Conservation (phyloP, 2,329 filamentous ascomycete species). For the Rutstroemia sp. region DNA sequence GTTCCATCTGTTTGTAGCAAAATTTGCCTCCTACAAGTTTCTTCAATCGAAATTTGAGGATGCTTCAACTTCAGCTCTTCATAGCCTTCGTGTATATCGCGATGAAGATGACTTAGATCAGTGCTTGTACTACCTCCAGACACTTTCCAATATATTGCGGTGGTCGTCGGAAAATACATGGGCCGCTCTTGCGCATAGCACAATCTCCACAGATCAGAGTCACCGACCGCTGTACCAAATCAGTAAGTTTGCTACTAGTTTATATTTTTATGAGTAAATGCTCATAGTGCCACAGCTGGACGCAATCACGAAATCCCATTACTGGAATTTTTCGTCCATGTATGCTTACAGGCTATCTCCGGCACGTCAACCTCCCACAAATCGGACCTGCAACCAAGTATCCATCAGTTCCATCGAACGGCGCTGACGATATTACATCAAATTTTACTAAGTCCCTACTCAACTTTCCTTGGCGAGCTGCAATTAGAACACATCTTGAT, state of each 20-base stretch:
- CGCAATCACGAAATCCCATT: constrained; percentile 51
- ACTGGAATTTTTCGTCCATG: constrained; percentile 60
- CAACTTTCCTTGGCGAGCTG: constrained; percentile 49
- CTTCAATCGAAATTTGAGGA: constrained; percentile 31
- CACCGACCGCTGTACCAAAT: constrained; percentile 38
- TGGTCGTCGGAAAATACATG: constrained; percentile 64
- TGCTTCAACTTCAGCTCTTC: constrained; percentile 17
- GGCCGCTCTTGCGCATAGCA: constrained; percentile 59
- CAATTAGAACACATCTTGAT: constrained; percentile 67
- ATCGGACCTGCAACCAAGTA: constrained; percentile 38
- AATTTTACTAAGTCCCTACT: constrained; percentile 57
- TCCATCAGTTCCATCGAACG: constrained; percentile 62
- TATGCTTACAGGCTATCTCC: constrained; percentile 57
- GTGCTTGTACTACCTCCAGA: constrained; percentile 70
- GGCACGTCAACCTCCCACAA: constrained; percentile 33
- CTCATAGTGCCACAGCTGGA: constrained; percentile 35
- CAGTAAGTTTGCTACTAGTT: constrained; percentile 36
- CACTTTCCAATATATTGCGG: constrained; percentile 64
- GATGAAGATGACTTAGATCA: constrained; percentile 65
- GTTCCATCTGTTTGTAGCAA: constrained; percentile 52
- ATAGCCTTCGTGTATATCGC: constrained; percentile 32
- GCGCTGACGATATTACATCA: constrained; percentile 64
- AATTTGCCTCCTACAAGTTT: constrained; percentile 49
- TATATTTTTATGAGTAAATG: background rate
- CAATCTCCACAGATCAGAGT: constrained; percentile 41